phyloP scores from a whole-genome alignment of 2,329 filamentous ascomycete species.

The Neofusicoccum cordaticola region DNA sequence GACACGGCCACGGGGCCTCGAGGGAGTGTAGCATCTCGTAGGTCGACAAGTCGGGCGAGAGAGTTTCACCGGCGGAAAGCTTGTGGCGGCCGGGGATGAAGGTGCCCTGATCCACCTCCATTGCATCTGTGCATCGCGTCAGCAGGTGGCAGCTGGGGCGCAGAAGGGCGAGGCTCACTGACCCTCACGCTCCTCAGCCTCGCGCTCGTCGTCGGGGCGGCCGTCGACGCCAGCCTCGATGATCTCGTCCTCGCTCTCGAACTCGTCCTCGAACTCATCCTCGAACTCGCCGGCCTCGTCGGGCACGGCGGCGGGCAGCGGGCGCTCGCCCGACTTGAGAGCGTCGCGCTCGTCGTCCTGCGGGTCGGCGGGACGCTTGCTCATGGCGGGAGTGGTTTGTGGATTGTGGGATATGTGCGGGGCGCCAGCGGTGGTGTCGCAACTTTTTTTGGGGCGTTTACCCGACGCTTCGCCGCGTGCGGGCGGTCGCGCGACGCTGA shows the following conservation, averaged over 20 bases:
- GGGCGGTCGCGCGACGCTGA: neutral
- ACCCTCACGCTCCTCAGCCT: constrained; percentile 81
- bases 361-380: constrained; percentile 58
- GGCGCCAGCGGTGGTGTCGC: neutral
- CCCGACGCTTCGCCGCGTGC: neutral
- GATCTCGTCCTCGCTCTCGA: constrained; percentile 88
- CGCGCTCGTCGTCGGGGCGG: constrained; percentile 84
- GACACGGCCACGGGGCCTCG: constrained; percentile 92
- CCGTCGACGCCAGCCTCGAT: constrained; percentile 93
- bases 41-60: constrained; percentile 87
- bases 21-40: constrained; percentile 97
- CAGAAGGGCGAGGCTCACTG: constrained; percentile 17
- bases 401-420: neutral
- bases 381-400: constrained; percentile 44
- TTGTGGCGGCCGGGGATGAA: constrained; percentile 95
- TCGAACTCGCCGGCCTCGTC: constrained; percentile 73
- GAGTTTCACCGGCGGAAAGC: constrained; percentile 83
- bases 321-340: constrained; percentile 62
- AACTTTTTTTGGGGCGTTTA: constrained; percentile 13
- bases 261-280: constrained; percentile 91
- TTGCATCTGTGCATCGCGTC: constrained; percentile 57
- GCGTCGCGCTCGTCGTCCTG: constrained; percentile 49
- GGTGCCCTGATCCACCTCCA: constrained; percentile 91
- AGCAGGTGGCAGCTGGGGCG: neutral
- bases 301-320: constrained; percentile 44